Evolutionary conservation across 176 grass and related monocot species (phyloP).

Genomic region (Stipa capillata): DNA sequence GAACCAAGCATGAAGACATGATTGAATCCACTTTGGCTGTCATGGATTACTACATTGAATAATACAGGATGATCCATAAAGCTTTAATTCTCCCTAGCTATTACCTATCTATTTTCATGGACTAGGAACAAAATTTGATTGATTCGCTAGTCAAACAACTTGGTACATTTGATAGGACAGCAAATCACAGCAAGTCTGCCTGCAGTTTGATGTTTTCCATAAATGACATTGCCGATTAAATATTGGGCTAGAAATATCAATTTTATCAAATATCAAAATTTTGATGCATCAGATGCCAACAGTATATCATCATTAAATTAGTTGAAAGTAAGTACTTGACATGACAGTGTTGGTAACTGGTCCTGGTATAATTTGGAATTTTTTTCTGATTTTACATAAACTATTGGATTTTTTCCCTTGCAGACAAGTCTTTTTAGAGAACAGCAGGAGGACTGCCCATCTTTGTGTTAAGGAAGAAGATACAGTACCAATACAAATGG

Average conservation of each 20-base stretch:
- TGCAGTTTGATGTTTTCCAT: background rate
- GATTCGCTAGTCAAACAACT: background rate
- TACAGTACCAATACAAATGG: background rate
- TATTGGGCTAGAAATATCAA: background rate
- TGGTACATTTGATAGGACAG: background rate
- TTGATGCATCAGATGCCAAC: background rate
- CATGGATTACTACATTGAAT: background rate
- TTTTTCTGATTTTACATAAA: background rate
- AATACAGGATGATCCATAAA: background rate
- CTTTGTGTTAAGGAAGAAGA: too few species aligned
- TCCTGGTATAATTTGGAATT: background rate
- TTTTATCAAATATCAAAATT: background rate
- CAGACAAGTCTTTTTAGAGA: background rate
- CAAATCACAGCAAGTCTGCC: background rate
- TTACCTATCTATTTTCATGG: background rate
- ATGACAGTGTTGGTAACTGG: background rate
- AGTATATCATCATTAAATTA: background rate
- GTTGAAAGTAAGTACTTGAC: background rate
- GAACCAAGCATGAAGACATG: conserved; percentile 4
- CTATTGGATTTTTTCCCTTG: background rate
- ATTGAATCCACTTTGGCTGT: background rate
- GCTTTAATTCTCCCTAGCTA: background rate
- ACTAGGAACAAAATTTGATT: background rate
- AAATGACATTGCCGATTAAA: background rate
- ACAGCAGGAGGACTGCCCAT: too few species aligned